These are phyloP conservation scores for Sisymbrium altissimum DNA, from an alignment of 345 rosid genomes.

Conservation along the genomic window DNA sequence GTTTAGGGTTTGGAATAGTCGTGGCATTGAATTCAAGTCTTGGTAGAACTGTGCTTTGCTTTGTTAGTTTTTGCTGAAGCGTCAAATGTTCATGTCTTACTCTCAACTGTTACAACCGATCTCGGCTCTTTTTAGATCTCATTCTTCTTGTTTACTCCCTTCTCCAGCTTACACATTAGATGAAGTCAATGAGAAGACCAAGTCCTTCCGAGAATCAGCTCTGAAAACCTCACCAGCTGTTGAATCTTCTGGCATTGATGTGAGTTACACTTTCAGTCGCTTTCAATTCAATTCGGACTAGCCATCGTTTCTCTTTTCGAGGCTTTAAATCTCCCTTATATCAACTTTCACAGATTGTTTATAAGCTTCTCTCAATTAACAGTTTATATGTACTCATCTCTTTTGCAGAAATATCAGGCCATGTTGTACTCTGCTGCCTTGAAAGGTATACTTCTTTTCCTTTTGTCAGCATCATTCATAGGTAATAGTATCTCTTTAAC, in stretches of 20 bases:
- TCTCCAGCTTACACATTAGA: constrained; percentile 63
- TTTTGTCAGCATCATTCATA: background rate
- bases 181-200: constrained; percentile 70
- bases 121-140: background rate
- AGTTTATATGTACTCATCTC: constrained; percentile 1
- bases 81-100: background rate
- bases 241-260: constrained; percentile 48
- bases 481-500: background rate
- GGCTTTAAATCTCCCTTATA: too few species aligned
- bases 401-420: constrained; percentile 59
- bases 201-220: constrained; percentile 57
- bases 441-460: constrained; percentile 43
- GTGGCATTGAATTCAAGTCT: background rate
- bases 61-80: background rate
- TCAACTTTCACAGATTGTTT: too few species aligned
- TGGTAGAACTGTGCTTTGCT: background rate
- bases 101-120: background rate
- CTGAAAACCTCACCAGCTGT: constrained; percentile 26
- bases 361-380: too few species aligned
- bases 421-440: constrained; percentile 61
- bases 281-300: background rate
- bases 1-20: background rate
- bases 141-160: background rate
- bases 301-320: too few species aligned
- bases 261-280: constrained; percentile 30